phyloP scores from a whole-genome alignment of 2,329 filamentous ascomycete genomes.

The Colletotrichum viniferum region DNA sequence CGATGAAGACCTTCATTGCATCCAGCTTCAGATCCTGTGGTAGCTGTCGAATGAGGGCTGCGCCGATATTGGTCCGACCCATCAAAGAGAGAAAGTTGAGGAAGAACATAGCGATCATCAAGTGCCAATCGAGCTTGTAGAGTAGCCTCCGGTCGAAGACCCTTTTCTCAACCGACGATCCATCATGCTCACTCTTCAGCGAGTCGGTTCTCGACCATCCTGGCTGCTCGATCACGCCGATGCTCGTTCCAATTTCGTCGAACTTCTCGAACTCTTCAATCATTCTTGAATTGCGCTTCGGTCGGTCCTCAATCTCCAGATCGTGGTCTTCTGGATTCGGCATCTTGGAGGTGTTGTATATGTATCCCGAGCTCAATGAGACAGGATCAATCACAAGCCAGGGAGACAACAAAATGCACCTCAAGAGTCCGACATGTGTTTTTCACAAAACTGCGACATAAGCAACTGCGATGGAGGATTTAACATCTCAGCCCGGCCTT shows the following conservation, averaged over 20 bases:
- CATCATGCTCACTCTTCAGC: neutral
- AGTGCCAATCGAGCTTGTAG: slow-evolving; percentile 23
- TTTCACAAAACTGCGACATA: neutral
- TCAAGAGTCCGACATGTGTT: neutral
- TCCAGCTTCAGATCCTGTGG: slow-evolving; percentile 27
- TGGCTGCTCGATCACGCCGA: neutral
- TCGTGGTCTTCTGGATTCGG: neutral
- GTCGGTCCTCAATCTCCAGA: neutral
- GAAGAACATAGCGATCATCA: slow-evolving; percentile 30
- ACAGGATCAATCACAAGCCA: neutral
- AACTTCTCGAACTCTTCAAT: neutral
- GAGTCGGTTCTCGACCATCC: neutral
- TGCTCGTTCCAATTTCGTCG: neutral
- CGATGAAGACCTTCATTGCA: slow-evolving; percentile 26
- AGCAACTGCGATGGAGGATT: neutral
- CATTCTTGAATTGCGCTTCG: neutral
- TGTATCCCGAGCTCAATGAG: neutral
- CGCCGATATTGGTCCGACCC: slow-evolving; percentile 29
- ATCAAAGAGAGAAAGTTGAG: slow-evolving; percentile 31
- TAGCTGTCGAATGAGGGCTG: slow-evolving; percentile 27
- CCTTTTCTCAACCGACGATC: neutral
- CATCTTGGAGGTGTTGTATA: neutral
- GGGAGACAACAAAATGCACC: neutral
- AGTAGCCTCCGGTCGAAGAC: slow-evolving; percentile 31
- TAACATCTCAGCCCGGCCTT: neutral